These are phyloP conservation scores for Hemerocallis citrina DNA, from an alignment of 106 monocot species.

Conservation along the genomic window DNA sequence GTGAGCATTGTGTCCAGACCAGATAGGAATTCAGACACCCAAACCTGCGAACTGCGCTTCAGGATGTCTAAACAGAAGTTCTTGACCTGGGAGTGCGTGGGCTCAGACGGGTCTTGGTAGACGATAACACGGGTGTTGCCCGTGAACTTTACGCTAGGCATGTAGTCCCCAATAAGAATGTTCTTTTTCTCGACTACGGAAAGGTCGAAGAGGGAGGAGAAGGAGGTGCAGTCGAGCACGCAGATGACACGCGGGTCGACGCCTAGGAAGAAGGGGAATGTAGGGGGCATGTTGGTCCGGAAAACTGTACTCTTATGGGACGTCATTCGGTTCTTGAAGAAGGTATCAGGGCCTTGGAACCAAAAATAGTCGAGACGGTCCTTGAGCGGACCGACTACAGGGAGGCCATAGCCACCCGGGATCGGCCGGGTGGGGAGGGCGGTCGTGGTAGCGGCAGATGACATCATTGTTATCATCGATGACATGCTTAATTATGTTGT, in stretches of 20 bases:
- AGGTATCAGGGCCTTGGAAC: slow-evolving; percentile 59
- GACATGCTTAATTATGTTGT: too few species aligned
- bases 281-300: slow-evolving; percentile 73
- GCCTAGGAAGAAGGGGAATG: slow-evolving; percentile 57
- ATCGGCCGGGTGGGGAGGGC: slow-evolving; percentile 18
- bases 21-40: slow-evolving; percentile 33
- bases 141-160: slow-evolving; percentile 51
- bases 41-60: slow-evolving; percentile 25
- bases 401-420: slow-evolving; percentile 53
- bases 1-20: slow-evolving; percentile 21
- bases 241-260: slow-evolving; percentile 56
- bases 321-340: slow-evolving; percentile 52
- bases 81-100: slow-evolving; percentile 29
- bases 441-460: slow-evolving; percentile 5
- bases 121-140: slow-evolving; percentile 52
- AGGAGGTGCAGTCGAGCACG: slow-evolving; percentile 58
- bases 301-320: slow-evolving; percentile 51
- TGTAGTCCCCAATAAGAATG: slow-evolving; percentile 55
- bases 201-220: slow-evolving; percentile 63
- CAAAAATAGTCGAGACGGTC: slow-evolving; percentile 86
- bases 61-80: slow-evolving; percentile 54
- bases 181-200: slow-evolving; percentile 51
- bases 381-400: slow-evolving; percentile 45
- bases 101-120: slow-evolving; percentile 57
- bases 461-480: not conserved